Evolutionary conservation across 2,329 filamentous ascomycete species (phyloP).

Genomic region (Xylaria digitata): DNA sequence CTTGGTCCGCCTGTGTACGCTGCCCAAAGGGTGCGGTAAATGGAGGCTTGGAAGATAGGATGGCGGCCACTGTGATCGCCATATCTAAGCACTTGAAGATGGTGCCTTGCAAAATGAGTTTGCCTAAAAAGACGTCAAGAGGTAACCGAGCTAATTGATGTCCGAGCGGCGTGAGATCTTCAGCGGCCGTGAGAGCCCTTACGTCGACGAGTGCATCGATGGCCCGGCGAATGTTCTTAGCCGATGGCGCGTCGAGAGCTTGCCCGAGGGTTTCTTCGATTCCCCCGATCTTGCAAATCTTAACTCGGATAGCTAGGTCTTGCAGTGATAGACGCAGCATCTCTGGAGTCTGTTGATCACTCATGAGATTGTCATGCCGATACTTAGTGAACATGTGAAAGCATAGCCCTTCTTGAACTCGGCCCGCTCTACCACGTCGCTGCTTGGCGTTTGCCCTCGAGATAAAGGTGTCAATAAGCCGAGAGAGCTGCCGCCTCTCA

Average conservation of each 20-base stretch:
- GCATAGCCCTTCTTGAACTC: slow-evolving; percentile 94
- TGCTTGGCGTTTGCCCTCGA: slow-evolving; percentile 96
- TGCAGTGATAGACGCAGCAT: slow-evolving; percentile 95
- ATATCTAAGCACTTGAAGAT: slow-evolving; percentile 94
- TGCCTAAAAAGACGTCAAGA: slow-evolving; percentile 93
- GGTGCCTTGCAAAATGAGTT: slow-evolving; percentile 86
- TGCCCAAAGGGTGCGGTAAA: slow-evolving; percentile 90
- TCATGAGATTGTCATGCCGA: slow-evolving; percentile 85
- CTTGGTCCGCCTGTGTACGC: slow-evolving; percentile 82
- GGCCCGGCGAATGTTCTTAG: slow-evolving; percentile 91
- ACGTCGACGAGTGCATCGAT: slow-evolving; percentile 95
- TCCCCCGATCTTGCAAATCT: slow-evolving; percentile 94
- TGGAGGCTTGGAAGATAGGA: slow-evolving; percentile 93
- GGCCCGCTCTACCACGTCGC: slow-evolving; percentile 89
- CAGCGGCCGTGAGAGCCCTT: slow-evolving; percentile 81
- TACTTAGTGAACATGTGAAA: slow-evolving; percentile 96
- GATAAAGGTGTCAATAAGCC: slow-evolving; percentile 93
- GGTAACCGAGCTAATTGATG: slow-evolving; percentile 88
- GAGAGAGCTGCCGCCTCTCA: slow-evolving; percentile 88
- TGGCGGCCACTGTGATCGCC: slow-evolving; percentile 89
- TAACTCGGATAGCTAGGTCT: slow-evolving; percentile 93
- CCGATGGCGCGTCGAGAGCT: slow-evolving; percentile 88
- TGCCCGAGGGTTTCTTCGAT: slow-evolving; percentile 90
- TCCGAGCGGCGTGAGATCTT: slow-evolving; percentile 89
- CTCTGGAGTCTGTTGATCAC: slow-evolving; percentile 94